A percentile compares a stretch with the other conserved stretches of the same genome.
Evolutionary conservation across 768 basidiomycete species (phyloP).

Genomic region (Hypholoma sublateritium): DNA sequence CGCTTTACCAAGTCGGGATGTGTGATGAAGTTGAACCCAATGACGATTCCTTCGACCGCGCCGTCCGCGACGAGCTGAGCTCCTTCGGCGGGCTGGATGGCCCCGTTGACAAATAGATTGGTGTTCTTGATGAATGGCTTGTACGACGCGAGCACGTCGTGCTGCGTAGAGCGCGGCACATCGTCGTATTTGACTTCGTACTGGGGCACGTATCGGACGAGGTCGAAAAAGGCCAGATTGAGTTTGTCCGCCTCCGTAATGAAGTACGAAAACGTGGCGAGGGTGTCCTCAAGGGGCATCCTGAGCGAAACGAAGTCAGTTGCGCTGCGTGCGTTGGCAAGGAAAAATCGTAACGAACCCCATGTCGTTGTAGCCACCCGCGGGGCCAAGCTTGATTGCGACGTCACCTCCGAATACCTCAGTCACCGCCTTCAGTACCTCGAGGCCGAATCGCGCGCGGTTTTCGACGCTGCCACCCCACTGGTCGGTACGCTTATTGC

Average conservation of each 20-base stretch:
- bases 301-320: conserved; percentile 12
- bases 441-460: conserved; percentile 51
- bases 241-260: conserved; percentile 39
- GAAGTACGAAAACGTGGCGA: conserved; percentile 42
- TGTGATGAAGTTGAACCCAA: conserved; percentile 34
- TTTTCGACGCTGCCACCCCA: conserved; percentile 63
- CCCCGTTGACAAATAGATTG: conserved; percentile 13
- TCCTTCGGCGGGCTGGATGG: conserved; percentile 25
- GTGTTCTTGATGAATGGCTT: conserved; percentile 16
- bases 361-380: conserved; percentile 42
- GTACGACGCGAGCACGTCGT: conserved; percentile 18
- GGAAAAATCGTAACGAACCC: conserved; percentile 27
- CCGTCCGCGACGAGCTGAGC: conserved; percentile 29
- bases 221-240: conserved; percentile 14
- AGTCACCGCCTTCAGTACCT: conserved; percentile 41
- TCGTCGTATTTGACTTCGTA: neutral
- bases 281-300: conserved; percentile 43
- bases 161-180: conserved; percentile 10
- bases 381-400: conserved; percentile 42
- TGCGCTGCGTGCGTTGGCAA: neutral
- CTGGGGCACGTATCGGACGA: conserved; percentile 4
- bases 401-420: conserved; percentile 46
- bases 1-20: conserved; percentile 41
- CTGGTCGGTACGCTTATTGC: conserved; percentile 52
- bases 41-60: conserved; percentile 34